Percentiles rank a stretch among this genome's conserved stretches.
Conservation (phyloP, 495 filamentous ascomycete genomes). For the Schizothecium vesticola region DNA sequence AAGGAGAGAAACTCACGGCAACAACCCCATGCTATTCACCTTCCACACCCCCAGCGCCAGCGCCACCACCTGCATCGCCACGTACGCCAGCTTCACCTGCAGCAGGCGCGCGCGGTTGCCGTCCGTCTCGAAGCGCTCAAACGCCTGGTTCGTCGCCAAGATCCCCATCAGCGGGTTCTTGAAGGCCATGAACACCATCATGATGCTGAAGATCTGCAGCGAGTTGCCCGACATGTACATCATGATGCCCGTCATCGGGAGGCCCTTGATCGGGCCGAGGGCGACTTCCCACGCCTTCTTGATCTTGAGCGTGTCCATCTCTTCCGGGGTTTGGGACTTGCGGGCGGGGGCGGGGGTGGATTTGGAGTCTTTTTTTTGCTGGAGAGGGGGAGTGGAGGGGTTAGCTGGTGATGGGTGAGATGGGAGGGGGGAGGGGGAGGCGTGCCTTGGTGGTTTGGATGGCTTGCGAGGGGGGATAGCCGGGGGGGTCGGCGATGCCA, state of each 20-base stretch:
- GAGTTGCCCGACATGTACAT: slow-evolving; percentile 99
- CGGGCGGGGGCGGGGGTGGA: slow-evolving; percentile 34
- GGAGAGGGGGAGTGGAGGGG: not conserved
- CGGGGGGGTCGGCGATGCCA: slow-evolving; percentile 79
- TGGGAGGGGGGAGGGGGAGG: not conserved
- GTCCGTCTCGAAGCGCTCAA: slow-evolving; percentile 82
- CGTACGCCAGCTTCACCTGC: slow-evolving; percentile 77
- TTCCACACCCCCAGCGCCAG: slow-evolving; percentile 92
- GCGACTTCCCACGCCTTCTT: slow-evolving; percentile 99
- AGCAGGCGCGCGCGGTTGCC: slow-evolving; percentile 65
- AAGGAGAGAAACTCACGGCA: slow-evolving; percentile 47
- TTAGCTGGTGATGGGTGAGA: not conserved
- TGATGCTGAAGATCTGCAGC: slow-evolving; percentile 97
- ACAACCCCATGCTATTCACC: slow-evolving; percentile 89
- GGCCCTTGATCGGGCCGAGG: slow-evolving; percentile 83
- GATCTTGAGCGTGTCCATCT: slow-evolving; percentile 90
- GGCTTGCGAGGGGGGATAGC: slow-evolving; percentile 58
- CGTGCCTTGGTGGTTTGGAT: slow-evolving; percentile 48
- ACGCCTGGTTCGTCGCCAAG: slow-evolving; percentile 68
- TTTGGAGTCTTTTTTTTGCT: slow-evolving; percentile 41
- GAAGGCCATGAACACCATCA: slow-evolving; percentile 99
- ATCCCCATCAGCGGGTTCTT: slow-evolving; percentile 90
- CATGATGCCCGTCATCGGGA: slow-evolving; percentile 98
- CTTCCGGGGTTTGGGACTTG: slow-evolving; percentile 60
- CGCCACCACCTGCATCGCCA: slow-evolving; percentile 77